Base-by-base conservation (phyloP, 2,329 filamentous ascomycete genomes). In the Macrophomina pseudophaseolina region DNA sequence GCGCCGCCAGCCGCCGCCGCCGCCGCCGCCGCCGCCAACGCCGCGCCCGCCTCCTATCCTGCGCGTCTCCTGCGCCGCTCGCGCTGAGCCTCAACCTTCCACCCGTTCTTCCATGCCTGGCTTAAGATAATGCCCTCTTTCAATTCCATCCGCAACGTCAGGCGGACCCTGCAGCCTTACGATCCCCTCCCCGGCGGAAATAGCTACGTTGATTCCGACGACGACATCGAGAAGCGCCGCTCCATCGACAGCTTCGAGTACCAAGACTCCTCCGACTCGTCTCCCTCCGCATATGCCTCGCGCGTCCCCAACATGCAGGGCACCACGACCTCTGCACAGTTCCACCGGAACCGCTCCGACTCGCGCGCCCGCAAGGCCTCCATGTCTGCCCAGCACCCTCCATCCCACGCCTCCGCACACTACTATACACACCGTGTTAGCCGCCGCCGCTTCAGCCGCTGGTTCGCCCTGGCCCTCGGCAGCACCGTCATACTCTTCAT, bases 401-500 rank as follows among this genome's bases (percentile, higher is more conserved):
- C 46, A 30, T 35, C 16, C 42, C 53, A 60, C 16, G 33, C 46
- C 16, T 18, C 46, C 40, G 40, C 51, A 32, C 46, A 64, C 52
- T 42, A 18, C 30, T 38, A 65, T n/a, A 16, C 49, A 38, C 63
- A 56, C 42, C 65, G 65, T 38, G 52, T 66, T n/a, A 32, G 56
- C 28, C 65, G 65, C 46, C 48, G 65, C 5, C 73, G 90, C 85
- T 87, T 95, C 67, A 88, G 92, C 66, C 86, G 93, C 72, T 96
- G 91, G 76, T 87, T 97, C 65, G 93, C 92, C 70, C 82, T 94
- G 58, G 86, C 85, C 3, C 82, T 97, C 64, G 86, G 91, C 54
- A 84, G 86, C 2, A 86, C 87, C 0, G 85, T 97, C 14, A 70
- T 95, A 4, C 74, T 97, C 51, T 92, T 97, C 80, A 90, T 97